phyloP scores from a whole-genome alignment of 495 filamentous ascomycete genomes.

The Tetracladium setigerum region DNA sequence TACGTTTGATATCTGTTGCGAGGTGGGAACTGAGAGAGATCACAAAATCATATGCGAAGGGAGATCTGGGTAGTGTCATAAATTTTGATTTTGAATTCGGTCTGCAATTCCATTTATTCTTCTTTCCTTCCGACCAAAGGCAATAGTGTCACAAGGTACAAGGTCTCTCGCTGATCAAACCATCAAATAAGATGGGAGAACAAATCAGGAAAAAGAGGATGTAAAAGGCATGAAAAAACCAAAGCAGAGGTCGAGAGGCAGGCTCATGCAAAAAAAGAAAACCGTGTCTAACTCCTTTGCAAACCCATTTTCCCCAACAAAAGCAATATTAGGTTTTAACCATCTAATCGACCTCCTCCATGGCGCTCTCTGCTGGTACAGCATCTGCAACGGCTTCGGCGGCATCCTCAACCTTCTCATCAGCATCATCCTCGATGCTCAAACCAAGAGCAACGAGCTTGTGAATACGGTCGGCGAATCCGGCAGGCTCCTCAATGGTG shows the following conservation, averaged over 20 bases:
- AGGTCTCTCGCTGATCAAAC: no score
- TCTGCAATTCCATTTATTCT: no score
- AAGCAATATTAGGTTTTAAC: constrained; percentile 3
- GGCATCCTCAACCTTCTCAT: constrained; percentile 56
- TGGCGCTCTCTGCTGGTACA: constrained; percentile 51
- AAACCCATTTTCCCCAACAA: constrained; percentile 7
- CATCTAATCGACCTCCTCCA: constrained; percentile 61
- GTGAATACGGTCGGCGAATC: constrained; percentile 98
- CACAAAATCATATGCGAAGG: no score
- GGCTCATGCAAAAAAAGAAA: constrained; percentile 13
- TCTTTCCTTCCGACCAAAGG: no score
- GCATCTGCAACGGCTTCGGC: constrained; percentile 45
- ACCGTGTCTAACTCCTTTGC: constrained; percentile 18
- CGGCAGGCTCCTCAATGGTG: constrained; percentile 97
- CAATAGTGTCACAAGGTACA: no score
- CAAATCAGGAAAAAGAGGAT: neutral
- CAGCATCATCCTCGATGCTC: constrained; percentile 89
- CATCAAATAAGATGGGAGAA: no score
- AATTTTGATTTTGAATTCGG: no score
- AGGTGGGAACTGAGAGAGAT: no score
- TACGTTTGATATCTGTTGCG: no score
- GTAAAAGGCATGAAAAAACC: no score
- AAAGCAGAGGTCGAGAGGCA: no score
- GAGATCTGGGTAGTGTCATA: no score
- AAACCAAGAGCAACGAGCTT: constrained; percentile 94